Evolutionary conservation across 306 rosid species (phyloP).

Genomic region (Senna tora): DNA sequence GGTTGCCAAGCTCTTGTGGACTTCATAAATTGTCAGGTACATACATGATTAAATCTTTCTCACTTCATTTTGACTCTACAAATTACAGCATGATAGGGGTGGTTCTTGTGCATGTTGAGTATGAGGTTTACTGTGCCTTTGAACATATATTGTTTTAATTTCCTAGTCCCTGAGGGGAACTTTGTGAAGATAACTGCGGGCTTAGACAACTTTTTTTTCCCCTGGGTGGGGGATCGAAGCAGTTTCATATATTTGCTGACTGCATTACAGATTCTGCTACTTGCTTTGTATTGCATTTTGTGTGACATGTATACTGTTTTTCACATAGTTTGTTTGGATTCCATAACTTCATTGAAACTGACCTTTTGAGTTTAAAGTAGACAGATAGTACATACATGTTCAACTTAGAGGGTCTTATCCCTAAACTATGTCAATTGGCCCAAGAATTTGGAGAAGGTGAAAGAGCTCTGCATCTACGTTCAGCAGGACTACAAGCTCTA

Average conservation of each 20-base stretch:
- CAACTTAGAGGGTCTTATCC: constrained; percentile 96
- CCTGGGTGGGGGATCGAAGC: not conserved
- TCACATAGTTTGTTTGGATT: constrained; percentile 16
- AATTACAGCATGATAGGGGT: not conserved
- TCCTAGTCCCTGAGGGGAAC: constrained; percentile 1
- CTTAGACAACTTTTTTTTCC: not conserved
- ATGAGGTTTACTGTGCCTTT: constrained; percentile 25
- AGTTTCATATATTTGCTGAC: not conserved
- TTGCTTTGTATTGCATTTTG: constrained; percentile 30
- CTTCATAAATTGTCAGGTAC: constrained; percentile 81
- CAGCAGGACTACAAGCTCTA: constrained; percentile 79
- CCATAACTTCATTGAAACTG: constrained; percentile 49
- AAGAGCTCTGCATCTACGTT: constrained; percentile 70
- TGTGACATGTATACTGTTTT: constrained; percentile 10
- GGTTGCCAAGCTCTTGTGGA: constrained; percentile 79
- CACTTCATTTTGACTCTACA: constrained; percentile 28
- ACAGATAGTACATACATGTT: constrained; percentile 89
- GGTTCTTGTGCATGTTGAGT: constrained; percentile 24
- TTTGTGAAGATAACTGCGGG: not conserved
- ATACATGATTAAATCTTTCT: constrained; percentile 42
- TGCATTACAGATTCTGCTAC: constrained; percentile 24
- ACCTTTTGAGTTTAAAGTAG: constrained; percentile 65
- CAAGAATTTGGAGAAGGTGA: constrained; percentile 74
- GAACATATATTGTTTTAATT: constrained; percentile 23
- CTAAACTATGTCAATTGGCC: constrained; percentile 94